Evolutionary conservation across 352 stramenopile genomes (phyloP), one percentile per base, ranked within the genome.

Genomic region (Pythium chondricola): DNA sequence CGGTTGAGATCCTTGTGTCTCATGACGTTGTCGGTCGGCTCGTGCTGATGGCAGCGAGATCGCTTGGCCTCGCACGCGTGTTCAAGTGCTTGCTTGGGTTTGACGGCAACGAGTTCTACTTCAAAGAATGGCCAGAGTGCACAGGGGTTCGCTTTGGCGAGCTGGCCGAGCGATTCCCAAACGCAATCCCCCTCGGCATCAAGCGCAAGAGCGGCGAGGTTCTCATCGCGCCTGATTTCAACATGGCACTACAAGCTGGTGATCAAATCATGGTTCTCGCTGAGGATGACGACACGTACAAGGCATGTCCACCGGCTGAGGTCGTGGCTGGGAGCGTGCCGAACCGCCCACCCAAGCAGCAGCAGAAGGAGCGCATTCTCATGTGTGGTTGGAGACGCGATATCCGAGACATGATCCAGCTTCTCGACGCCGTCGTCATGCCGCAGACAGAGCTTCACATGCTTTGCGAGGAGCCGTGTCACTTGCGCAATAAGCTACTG

Each of bases 331-430:
- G 70, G 1, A 61, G 55, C 11, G 42, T 75, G 5, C 72, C 70
- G 11, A 31, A 32, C 2, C 41, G 58, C 0, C 39, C 53, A 24
- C 17, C 44, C 2, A 79, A 80, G 36, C 6, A 35, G 5, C 24
- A 25, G 0, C 39, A 48, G n/a, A 52, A 61, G 11, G 83, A 96
- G 39, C 65, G 65, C 16, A 86, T 95, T 49, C 52, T 96, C 21
- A 87, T 96, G 63, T 93, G 79, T 36, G 86, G 86, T 2, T 96
- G 84, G 86, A 78, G 85, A 31, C 77, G 86, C 33, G 85, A 96
- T 55, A 86, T 96, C 41, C 79, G 83, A 18, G 85, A 96, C 43
- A 93, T 95, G 70, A 89, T 96, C 38, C 60, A 71, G 25, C 43
- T 93, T 17, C 71, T 96, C 2, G 82, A 96, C 55, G 68, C 75